Base-by-base conservation (phyloP, 345 rosid genomes). In the Stellera chamaejasme region DNA sequence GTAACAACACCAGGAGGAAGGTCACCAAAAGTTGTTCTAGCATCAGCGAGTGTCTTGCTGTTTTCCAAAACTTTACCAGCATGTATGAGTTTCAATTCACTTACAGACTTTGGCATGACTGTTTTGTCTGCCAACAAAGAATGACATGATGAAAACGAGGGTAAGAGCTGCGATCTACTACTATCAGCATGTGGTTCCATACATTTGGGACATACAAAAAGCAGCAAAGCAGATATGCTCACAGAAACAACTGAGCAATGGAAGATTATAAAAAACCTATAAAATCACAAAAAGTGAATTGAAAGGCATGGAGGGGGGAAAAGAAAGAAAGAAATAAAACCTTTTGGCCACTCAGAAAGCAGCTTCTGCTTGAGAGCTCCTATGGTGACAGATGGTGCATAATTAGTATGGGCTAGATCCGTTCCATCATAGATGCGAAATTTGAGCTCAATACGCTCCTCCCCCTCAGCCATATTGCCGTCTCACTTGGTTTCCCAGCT, bases 261-360 rank as follows among this genome's bases (percentile, higher is more conserved):
- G 16, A 2, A 41, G 43, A 47, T 7, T 48, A 32, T 59, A 49
- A 32, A 32, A 28, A 54, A 43, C 23, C 27, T 27, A 61, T 5
- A 61, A 27, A 14, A 27, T 50, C 26, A 16, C 25, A 25, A 41
- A 27, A 15, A 56, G 50, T 14, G 54, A 49, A 55, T 41, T 14
- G 41, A 59, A 43, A 23, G 51, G 28, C 11, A 39, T 13, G 43
- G n/a, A 54, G 15, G 51, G 36, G 25, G 10, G 57, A 14, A 41
- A 41, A 59, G 42, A 50, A 42, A 23, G 25, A 36, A 19, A 64
- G 55, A 58, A 19, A 32, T 46, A 52, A 57, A 39, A 75, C 79
- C 79, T 75, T 65, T 70, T 10, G 79, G 79, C 79, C 79, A 75
- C 67, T 71, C 73, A 44, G 79, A 55, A 65, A 75, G 61, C 44